These are phyloP conservation scores for Glycyrrhiza uralensis DNA, from an alignment of 306 rosid species.

Conservation along the genomic window DNA sequence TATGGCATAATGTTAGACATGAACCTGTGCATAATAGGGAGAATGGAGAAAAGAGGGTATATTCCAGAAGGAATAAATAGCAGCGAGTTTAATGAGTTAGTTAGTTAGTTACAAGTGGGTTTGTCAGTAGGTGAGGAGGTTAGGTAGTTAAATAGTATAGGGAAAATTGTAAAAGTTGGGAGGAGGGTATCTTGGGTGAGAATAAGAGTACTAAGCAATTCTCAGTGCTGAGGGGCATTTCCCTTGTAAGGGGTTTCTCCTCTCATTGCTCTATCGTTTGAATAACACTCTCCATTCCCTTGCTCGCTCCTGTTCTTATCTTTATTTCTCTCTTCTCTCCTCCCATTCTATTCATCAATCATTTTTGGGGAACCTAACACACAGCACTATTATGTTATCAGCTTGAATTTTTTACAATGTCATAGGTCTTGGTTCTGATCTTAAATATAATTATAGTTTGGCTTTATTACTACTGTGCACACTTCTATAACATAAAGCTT, in stretches of 20 bases:
- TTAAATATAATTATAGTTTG: not conserved
- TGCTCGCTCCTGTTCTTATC: not conserved
- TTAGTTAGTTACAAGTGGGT: not conserved
- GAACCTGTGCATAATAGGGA: not conserved
- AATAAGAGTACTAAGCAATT: not conserved
- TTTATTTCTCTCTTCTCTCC: not conserved
- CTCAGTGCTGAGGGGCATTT: not conserved
- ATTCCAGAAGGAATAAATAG: not conserved
- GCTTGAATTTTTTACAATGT: not conserved
- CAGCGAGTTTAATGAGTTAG: not conserved
- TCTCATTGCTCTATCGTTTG: no score
- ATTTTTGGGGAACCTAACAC: not conserved
- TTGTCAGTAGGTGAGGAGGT: not conserved
- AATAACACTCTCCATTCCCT: no score
- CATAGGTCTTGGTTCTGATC: not conserved
- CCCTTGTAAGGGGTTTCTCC: not conserved
- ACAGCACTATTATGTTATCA: not conserved
- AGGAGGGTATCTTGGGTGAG: not conserved
- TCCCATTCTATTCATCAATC: not conserved
- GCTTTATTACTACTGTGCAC: not conserved
- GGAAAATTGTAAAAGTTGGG: not conserved
- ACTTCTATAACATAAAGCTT: not conserved
- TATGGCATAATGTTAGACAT: not conserved
- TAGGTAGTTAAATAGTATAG: not conserved
- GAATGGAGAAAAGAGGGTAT: not conserved